Evolutionary conservation across 306 rosid genomes (phyloP).

Genomic region (Prunus padus): DNA sequence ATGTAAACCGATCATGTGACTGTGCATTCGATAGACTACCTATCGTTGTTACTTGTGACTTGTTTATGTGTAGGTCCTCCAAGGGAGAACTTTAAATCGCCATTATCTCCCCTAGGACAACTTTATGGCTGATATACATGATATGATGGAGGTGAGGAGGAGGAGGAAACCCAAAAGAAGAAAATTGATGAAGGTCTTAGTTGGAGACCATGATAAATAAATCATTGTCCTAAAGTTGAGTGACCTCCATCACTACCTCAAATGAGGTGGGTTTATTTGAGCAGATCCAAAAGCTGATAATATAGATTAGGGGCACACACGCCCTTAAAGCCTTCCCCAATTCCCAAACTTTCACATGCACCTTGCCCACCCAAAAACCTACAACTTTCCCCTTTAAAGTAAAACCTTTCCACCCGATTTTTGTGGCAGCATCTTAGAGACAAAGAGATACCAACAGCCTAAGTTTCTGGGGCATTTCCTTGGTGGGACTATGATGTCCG

Average conservation of each 20-base stretch:
- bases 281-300: neutral
- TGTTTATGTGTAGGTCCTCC: neutral
- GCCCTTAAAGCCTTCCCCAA: neutral
- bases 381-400: slow-evolving; percentile 1
- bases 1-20: too few relatives aligned
- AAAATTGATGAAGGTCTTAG: slow-evolving; percentile 28
- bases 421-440: slow-evolving; percentile 25
- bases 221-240: slow-evolving; percentile 35
- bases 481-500: slow-evolving; percentile 16
- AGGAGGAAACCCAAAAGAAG: too few relatives aligned
- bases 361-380: slow-evolving; percentile 17
- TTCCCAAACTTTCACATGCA: slow-evolving; percentile 31
- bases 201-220: slow-evolving; percentile 44
- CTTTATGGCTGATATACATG: neutral
- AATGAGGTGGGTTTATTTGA: slow-evolving; percentile 20
- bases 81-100: too few relatives aligned
- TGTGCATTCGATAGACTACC: too few relatives aligned
- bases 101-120: neutral
- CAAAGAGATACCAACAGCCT: slow-evolving; percentile 36
- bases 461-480: slow-evolving; percentile 14
- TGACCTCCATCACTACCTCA: slow-evolving; percentile 23
- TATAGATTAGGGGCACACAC: slow-evolving; percentile 19
- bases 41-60: too few relatives aligned
- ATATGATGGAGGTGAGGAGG: neutral
- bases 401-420: slow-evolving; percentile 4